These are phyloP conservation scores for Botrytis aclada DNA, from an alignment of 2,329 filamentous ascomycete species.

Conservation along the genomic window DNA sequence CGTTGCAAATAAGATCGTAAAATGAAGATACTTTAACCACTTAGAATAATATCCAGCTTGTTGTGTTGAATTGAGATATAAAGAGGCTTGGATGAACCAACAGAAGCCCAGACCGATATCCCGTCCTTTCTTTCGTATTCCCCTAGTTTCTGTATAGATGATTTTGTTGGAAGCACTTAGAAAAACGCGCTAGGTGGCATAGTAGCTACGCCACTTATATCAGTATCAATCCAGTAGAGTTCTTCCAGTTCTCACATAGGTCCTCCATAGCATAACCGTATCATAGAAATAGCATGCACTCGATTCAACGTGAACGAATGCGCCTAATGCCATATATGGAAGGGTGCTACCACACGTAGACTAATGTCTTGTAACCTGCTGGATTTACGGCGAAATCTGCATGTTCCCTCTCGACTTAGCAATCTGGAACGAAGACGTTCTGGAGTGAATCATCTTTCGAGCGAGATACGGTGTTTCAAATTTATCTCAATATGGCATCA, in stretches of 20 bases:
- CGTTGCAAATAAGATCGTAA: not conserved
- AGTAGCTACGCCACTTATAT: not conserved
- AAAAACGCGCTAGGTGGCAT: accelerated
- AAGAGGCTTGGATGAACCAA: not conserved
- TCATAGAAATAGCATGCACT: not conserved
- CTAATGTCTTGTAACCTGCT: not conserved
- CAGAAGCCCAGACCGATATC: not conserved
- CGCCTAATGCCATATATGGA: accelerated
- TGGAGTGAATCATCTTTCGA: not conserved
- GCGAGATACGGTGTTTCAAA: not conserved
- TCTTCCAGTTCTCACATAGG: not conserved
- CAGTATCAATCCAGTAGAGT: not conserved
- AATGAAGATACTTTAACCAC: too few species aligned
- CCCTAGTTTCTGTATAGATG: not conserved
- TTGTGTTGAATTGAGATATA: not conserved
- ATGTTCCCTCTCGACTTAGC: not conserved
- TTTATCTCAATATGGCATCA: not conserved
- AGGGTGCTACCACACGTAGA: accelerated
- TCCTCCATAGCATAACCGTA: not conserved
- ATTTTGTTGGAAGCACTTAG: not conserved
- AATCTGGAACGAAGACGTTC: not conserved
- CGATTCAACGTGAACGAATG: not conserved
- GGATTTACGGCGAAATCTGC: not conserved
- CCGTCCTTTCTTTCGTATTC: not conserved
- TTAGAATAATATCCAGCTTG: not conserved